Evolutionary conservation across 202 grass and related monocot species (phyloP).

Genomic region (Digitaria exilis): DNA sequence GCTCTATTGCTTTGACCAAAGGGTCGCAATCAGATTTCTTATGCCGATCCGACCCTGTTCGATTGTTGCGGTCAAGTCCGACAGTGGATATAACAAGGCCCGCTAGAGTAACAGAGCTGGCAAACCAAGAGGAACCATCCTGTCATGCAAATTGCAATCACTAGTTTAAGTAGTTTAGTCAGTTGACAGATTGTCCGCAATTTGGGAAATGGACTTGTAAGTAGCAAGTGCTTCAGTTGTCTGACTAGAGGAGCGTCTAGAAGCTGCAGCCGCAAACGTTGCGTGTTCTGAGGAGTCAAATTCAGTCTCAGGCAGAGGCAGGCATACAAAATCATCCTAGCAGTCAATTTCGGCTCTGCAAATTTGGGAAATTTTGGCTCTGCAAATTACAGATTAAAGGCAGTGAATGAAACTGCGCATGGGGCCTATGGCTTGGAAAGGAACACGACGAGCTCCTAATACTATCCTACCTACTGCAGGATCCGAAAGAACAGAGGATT

Average conservation of each 20-base stretch:
- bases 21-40: constrained; percentile 1
- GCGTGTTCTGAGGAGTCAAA: constrained; percentile 8
- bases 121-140: too few species aligned
- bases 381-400: constrained; percentile 1
- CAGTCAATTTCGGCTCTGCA: background rate
- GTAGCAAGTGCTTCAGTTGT: background rate
- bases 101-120: constrained; percentile 14
- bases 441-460: background rate
- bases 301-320: background rate
- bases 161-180: background rate
- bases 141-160: too few species aligned
- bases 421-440: background rate
- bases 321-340: too few species aligned
- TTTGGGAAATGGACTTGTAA: background rate
- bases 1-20: constrained; percentile 32
- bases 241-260: constrained; percentile 1
- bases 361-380: too few species aligned
- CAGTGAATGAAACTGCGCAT: background rate
- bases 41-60: background rate
- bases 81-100: constrained; percentile 29
- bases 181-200: background rate
- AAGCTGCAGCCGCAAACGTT: constrained; percentile 46
- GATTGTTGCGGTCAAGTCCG: constrained; percentile 47
- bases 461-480: background rate
- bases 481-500: constrained; percentile 9